These are phyloP conservation scores for Puccinia brachypodii DNA, from an alignment of 1,284 basidiomycete species.

Conservation along the genomic window DNA sequence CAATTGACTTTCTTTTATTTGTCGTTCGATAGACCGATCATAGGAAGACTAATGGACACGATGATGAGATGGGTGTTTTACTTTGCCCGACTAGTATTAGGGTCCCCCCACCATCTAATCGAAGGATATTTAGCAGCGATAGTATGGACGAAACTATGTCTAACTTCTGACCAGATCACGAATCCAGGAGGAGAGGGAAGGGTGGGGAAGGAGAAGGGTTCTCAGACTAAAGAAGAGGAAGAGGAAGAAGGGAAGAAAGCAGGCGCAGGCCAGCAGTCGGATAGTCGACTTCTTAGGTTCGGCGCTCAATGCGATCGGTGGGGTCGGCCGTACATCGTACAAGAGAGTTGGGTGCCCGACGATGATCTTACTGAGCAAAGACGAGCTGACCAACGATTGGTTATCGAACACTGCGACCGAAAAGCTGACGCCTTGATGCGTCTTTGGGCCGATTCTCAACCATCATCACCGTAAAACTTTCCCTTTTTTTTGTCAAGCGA, in stretches of 20 bases:
- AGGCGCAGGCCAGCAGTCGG: not conserved
- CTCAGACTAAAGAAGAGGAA: not conserved
- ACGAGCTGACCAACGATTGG: slow-evolving; percentile 1
- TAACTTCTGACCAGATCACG: not conserved
- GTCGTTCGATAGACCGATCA: slow-evolving; percentile 37
- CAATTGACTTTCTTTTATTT: too few species aligned
- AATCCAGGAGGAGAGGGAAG: too few species aligned
- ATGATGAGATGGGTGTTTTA: slow-evolving; percentile 40
- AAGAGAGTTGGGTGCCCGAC: not conserved
- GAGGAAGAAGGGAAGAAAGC: not conserved
- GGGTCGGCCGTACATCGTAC: slow-evolving; percentile 7
- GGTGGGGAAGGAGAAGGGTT: too few species aligned
- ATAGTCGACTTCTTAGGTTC: not conserved
- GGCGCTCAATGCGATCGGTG: slow-evolving; percentile 39
- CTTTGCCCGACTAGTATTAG: slow-evolving; percentile 36
- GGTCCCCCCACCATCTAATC: slow-evolving; percentile 39
- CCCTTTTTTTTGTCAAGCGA: too few species aligned
- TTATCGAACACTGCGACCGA: slow-evolving; percentile 28
- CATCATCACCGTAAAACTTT: too few species aligned
- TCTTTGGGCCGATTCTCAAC: slow-evolving; percentile 24
- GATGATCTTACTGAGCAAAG: not conserved
- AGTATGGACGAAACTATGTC: slow-evolving; percentile 38
- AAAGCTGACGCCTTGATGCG: slow-evolving; percentile 31
- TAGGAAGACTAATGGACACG: slow-evolving; percentile 37
- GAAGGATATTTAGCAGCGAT: slow-evolving; percentile 25